Percentiles rank a stretch among this genome's conserved stretches.
These are phyloP conservation scores for Setaria viridis DNA, from an alignment of 202 grass and related monocot species.

Conservation along the genomic window DNA sequence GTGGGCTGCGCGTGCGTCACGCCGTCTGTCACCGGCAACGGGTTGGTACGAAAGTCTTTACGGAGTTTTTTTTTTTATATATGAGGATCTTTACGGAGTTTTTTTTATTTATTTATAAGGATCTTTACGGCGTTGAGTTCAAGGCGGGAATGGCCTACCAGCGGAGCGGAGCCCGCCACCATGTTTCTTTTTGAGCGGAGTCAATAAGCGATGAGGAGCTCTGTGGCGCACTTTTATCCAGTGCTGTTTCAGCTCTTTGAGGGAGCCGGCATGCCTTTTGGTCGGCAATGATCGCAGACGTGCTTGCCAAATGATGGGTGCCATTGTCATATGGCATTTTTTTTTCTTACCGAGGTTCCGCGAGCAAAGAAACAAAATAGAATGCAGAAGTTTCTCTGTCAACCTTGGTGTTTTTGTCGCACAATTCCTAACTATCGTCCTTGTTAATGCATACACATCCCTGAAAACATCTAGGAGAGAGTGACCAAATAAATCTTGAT, in stretches of 20 bases:
- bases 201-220: background rate
- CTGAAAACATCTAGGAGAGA: no score
- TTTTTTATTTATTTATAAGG: no score
- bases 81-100: no score
- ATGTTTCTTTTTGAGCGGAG: background rate
- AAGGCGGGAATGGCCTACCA: background rate
- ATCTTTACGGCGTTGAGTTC: background rate
- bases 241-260: background rate
- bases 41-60: background rate
- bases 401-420: no score
- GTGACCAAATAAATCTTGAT: no score
- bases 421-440: no score
- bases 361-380: background rate
- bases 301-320: conserved; percentile 28
- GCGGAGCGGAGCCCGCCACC: background rate
- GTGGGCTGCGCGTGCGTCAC: background rate
- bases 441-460: no score
- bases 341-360: background rate
- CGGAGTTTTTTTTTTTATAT: no score
- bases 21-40: background rate
- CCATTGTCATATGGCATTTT: background rate
- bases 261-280: conserved; percentile 35
- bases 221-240: background rate
- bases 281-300: conserved; percentile 37
- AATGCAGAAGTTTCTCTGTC: no score